phyloP scores from a whole-genome alignment of 2,329 filamentous ascomycete genomes.

The Didymella arachidicola region DNA sequence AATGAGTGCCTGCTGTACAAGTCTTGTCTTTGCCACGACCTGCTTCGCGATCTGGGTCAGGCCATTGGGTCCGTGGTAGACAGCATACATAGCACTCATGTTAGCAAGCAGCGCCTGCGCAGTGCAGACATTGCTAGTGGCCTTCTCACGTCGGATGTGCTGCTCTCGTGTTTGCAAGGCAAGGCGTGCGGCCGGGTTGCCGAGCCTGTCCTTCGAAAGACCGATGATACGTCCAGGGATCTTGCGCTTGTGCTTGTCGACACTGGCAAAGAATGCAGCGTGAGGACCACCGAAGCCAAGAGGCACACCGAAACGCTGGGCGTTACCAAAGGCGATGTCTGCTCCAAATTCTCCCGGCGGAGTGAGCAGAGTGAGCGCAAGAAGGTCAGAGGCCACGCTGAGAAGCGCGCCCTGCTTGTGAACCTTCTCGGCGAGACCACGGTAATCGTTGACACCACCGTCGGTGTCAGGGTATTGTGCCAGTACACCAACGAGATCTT shows the following conservation, averaged over 20 bases:
- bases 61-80: conserved; percentile 89
- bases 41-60: conserved; percentile 84
- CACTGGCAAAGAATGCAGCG: conserved; percentile 92
- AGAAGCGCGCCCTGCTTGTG: conserved; percentile 82
- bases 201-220: conserved; percentile 87
- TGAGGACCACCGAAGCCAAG: conserved; percentile 95
- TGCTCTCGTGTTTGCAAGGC: conserved; percentile 94
- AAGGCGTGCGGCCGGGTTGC: conserved; percentile 80
- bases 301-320: conserved; percentile 90
- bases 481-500: conserved; percentile 85
- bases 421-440: conserved; percentile 74
- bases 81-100: conserved; percentile 92
- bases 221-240: conserved; percentile 91
- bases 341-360: conserved; percentile 94
- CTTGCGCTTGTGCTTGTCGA: conserved; percentile 91
- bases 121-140: conserved; percentile 96
- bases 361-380: conserved; percentile 85
- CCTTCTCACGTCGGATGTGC: conserved; percentile 95
- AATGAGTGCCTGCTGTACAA: conserved; percentile 71
- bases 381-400: conserved; percentile 86
- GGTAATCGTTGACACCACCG: conserved; percentile 80
- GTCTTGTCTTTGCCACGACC: conserved; percentile 73
- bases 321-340: conserved; percentile 92
- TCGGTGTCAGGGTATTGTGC: conserved; percentile 95
- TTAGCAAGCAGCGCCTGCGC: conserved; percentile 93